phyloP scores from a whole-genome alignment of 1,139 yeast species.

The Suhomyces guaymorum region DNA sequence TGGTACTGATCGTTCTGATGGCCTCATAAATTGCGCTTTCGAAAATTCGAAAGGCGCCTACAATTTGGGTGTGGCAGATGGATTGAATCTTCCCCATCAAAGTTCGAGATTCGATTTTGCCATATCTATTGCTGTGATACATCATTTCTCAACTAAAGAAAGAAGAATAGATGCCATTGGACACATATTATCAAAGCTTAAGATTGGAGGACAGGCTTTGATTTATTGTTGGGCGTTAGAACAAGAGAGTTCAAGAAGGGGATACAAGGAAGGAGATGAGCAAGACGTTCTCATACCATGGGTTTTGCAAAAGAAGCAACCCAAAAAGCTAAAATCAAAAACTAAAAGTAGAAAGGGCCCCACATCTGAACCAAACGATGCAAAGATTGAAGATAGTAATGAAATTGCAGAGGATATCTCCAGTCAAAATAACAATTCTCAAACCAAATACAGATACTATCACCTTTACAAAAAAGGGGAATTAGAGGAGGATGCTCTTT shows the following conservation, averaged over 20 bases:
- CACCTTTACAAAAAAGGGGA: constrained; percentile 87
- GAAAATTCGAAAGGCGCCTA: constrained; percentile 39
- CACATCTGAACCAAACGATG: background rate
- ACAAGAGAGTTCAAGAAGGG: constrained; percentile 81
- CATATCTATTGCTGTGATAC: constrained; percentile 92
- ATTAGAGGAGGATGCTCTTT: constrained; percentile 61
- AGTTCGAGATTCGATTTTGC: constrained; percentile 75
- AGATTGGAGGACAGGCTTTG: constrained; percentile 64
- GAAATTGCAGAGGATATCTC: constrained; percentile 12
- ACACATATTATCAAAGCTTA: constrained; percentile 63
- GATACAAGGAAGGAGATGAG: constrained; percentile 85
- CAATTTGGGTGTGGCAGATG: constrained; percentile 69
- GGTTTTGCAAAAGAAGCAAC: constrained; percentile 61
- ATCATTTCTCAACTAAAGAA: constrained; percentile 85
- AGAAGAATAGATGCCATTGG: constrained; percentile 74
- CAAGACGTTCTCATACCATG: constrained; percentile 96
- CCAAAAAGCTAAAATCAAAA: constrained; percentile 23
- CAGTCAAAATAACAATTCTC: constrained; percentile 15
- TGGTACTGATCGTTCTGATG: constrained; percentile 84
- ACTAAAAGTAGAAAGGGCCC: background rate
- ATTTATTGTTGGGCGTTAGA: constrained; percentile 97
- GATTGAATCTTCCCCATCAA: constrained; percentile 68
- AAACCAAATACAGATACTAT: constrained; percentile 78
- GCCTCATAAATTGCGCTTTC: constrained; percentile 71
- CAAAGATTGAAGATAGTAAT: background rate